These are phyloP conservation scores for Fusarium siculi DNA, from an alignment of 2,329 filamentous ascomycete genomes.

Conservation along the genomic window DNA sequence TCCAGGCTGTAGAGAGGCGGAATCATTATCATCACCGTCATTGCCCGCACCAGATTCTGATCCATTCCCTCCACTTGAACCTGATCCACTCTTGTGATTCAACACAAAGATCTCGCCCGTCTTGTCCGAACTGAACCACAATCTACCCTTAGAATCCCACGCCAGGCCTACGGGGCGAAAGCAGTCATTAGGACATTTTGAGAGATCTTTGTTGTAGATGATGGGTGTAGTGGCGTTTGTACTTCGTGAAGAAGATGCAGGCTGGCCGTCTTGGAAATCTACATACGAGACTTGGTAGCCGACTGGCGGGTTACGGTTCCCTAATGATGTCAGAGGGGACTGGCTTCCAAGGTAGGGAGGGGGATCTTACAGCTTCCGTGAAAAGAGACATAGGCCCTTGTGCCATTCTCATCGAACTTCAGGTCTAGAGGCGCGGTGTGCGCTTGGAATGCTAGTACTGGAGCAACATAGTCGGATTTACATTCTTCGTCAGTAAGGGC, in stretches of 20 bases:
- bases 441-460: slow-evolving; percentile 68
- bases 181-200: slow-evolving; percentile 65
- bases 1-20: slow-evolving; percentile 36
- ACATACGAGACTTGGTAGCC: slow-evolving; percentile 60
- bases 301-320: slow-evolving; percentile 55
- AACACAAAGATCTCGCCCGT: slow-evolving; percentile 75
- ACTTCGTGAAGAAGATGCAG: slow-evolving; percentile 54
- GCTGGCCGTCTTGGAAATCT: slow-evolving; percentile 56
- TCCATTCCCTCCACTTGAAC: neutral
- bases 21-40: slow-evolving; percentile 18
- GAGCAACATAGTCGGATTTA: slow-evolving; percentile 55
- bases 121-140: slow-evolving; percentile 72
- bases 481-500: slow-evolving; percentile 58
- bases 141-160: slow-evolving; percentile 60
- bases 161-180: slow-evolving; percentile 72
- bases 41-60: neutral
- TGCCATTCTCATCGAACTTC: slow-evolving; percentile 69
- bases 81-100: slow-evolving; percentile 1
- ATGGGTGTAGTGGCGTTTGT: slow-evolving; percentile 62
- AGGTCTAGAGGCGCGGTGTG: slow-evolving; percentile 80
- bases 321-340: slow-evolving; percentile 37
- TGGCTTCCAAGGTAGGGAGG: neutral
- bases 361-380: slow-evolving; percentile 72
- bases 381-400: slow-evolving; percentile 73
- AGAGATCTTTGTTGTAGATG: slow-evolving; percentile 64